phyloP scores from a whole-genome alignment of 257 asterid species.

The Verbascum thapsus region DNA sequence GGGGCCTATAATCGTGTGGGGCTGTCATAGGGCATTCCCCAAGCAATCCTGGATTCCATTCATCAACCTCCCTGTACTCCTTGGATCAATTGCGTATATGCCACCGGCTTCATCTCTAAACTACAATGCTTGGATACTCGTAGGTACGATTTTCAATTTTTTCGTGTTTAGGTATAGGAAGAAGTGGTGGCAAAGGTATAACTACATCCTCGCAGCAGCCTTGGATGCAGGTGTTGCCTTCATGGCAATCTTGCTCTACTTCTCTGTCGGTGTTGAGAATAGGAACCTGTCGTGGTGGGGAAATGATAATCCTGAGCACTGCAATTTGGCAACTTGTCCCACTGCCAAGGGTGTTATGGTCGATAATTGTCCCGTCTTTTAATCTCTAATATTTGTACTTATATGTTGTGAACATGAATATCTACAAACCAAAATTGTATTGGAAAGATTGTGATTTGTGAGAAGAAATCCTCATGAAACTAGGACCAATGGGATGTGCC shows the following conservation, averaged over 20 bases:
- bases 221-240: slow-evolving; percentile 81
- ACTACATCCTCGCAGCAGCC: slow-evolving; percentile 68
- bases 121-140: slow-evolving; percentile 66
- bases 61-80: slow-evolving; percentile 69
- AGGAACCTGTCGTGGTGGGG: slow-evolving; percentile 64
- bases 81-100: slow-evolving; percentile 66
- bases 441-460: no score
- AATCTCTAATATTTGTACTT: background rate
- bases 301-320: slow-evolving; percentile 56
- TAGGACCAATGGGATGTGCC: no score
- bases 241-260: slow-evolving; percentile 68
- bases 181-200: slow-evolving; percentile 80
- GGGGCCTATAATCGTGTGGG: slow-evolving; percentile 65
- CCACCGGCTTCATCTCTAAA: slow-evolving; percentile 70
- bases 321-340: slow-evolving; percentile 65
- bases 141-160: slow-evolving; percentile 62
- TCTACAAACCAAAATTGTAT: no score
- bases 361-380: slow-evolving; percentile 53
- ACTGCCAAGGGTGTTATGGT: slow-evolving; percentile 64
- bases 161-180: slow-evolving; percentile 66
- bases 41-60: slow-evolving; percentile 58
- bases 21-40: slow-evolving; percentile 50
- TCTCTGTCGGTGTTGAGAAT: slow-evolving; percentile 49
- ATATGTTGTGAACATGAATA: no score
- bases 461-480: no score